Evolutionary conservation across 2,329 filamentous ascomycete species (phyloP).

Genomic region (Trichoderma sp.): DNA sequence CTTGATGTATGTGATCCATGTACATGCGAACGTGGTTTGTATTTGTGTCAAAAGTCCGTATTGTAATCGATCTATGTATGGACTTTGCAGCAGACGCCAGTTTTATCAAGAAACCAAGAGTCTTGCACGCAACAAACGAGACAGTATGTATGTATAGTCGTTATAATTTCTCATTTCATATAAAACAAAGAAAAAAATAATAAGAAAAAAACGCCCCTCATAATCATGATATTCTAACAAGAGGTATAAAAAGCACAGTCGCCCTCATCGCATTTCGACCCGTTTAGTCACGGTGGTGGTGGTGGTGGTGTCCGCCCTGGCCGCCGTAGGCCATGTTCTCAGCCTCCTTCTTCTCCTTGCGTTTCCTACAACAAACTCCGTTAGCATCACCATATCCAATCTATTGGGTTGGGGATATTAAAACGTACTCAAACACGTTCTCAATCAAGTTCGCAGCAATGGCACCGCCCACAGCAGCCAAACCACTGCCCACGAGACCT

Average conservation of each 20-base stretch:
- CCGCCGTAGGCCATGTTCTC: neutral
- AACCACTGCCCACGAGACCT: slow-evolving; percentile 52
- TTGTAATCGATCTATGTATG: neutral
- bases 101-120: neutral
- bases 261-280: neutral
- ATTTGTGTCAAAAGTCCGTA: neutral
- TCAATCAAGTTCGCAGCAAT: slow-evolving; percentile 57
- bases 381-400: neutral
- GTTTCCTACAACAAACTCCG: neutral
- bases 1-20: neutral
- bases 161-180: neutral
- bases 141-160: neutral
- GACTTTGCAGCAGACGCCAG: neutral
- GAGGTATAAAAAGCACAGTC: neutral
- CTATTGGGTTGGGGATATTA: too few species aligned
- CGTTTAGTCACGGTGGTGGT: slow-evolving; percentile 24
- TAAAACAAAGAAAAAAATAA: neutral
- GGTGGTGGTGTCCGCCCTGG: neutral
- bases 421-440: slow-evolving; percentile 41
- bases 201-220: neutral
- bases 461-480: slow-evolving; percentile 53
- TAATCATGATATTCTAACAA: neutral
- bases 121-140: neutral
- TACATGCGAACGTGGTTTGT: neutral
- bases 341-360: slow-evolving; percentile 24